phyloP scores from a whole-genome alignment of 176 grass and related monocot genomes.

The Triticum urartu region DNA sequence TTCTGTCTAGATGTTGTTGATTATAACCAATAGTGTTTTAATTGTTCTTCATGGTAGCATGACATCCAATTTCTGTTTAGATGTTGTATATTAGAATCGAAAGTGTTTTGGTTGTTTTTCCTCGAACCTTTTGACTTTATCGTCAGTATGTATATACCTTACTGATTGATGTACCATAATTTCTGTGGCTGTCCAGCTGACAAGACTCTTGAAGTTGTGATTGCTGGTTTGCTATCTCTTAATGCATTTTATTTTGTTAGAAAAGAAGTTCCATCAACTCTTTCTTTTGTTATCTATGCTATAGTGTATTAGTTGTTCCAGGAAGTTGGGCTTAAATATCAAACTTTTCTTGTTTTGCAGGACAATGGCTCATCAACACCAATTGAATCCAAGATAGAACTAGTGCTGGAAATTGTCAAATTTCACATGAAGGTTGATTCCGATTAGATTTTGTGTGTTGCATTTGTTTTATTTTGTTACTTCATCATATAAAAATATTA shows the following conservation, averaged over 20 bases:
- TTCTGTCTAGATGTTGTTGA: neutral
- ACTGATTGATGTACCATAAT: neutral
- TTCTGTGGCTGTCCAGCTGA: neutral
- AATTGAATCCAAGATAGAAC: conserved; percentile 82
- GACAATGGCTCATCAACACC: conserved; percentile 63
- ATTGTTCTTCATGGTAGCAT: neutral
- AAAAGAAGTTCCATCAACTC: neutral
- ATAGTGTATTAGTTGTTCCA: neutral
- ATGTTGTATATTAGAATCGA: neutral
- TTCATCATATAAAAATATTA: neutral
- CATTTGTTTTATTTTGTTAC: conserved; percentile 7
- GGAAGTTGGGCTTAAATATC: neutral
- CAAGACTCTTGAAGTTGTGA: neutral
- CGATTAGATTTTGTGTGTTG: neutral
- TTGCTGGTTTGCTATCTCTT: neutral
- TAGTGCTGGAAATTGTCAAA: conserved; percentile 94
- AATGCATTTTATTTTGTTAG: neutral
- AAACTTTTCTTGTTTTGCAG: conserved; percentile 44
- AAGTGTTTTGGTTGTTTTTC: conserved; percentile 4
- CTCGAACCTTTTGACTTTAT: neutral
- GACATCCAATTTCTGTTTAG: neutral
- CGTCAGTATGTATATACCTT: no score
- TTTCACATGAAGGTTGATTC: conserved; percentile 97
- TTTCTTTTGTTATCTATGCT: neutral
- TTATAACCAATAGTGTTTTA: neutral